Evolutionary conservation across 2,329 filamentous ascomycete species (phyloP).

Genomic region (Aspergillus amoenus): DNA sequence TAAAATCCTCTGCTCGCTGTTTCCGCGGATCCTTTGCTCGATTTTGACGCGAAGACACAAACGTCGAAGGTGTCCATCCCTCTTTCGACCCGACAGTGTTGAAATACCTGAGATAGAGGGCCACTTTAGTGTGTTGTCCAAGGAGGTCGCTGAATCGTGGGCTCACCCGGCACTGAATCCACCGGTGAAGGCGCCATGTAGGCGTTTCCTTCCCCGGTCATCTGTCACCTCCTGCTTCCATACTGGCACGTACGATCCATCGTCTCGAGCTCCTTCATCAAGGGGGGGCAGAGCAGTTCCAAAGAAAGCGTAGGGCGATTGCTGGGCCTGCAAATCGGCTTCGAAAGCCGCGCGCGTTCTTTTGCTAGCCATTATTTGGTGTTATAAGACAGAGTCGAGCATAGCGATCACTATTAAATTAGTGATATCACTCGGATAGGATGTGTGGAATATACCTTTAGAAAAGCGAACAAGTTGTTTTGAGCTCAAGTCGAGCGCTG

Average conservation of each 20-base stretch:
- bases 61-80: conserved; percentile 90
- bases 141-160: conserved; percentile 28
- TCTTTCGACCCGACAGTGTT: conserved; percentile 98
- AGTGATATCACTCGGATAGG: background rate
- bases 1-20: conserved; percentile 83
- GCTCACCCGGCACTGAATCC: conserved; percentile 92
- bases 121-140: conserved; percentile 34
- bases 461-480: background rate
- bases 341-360: conserved; percentile 77
- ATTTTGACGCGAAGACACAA: conserved; percentile 83
- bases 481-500: background rate
- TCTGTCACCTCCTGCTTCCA: conserved; percentile 99
- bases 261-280: conserved; percentile 75
- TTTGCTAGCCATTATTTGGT: conserved; percentile 69
- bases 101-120: conserved; percentile 69
- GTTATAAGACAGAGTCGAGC: background rate
- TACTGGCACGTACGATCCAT: conserved; percentile 88
- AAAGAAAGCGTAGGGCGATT: conserved; percentile 74
- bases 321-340: conserved; percentile 64
- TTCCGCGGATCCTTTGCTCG: conserved; percentile 67
- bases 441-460: background rate
- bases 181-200: conserved; percentile 95
- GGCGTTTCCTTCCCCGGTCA: conserved; percentile 81
- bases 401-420: conserved; percentile 4
- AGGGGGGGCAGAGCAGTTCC: conserved; percentile 81